Evolutionary conservation across 306 rosid genomes (phyloP).

Genomic region (Castanospermum australe): DNA sequence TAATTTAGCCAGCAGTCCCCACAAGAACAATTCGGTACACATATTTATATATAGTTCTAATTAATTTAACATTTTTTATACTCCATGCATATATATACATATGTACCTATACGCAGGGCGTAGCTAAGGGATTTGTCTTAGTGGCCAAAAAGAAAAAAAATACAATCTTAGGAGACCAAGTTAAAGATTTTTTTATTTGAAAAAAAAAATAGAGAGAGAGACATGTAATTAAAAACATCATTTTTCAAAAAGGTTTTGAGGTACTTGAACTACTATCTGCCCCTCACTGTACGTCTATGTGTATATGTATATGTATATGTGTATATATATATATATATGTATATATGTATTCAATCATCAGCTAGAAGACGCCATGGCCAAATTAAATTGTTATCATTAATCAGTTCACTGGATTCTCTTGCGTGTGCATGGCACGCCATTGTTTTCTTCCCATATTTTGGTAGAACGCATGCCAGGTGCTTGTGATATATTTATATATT

Average conservation of each 20-base stretch:
- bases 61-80: background rate
- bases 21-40: slow-evolving; percentile 24
- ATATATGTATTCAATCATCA: background rate
- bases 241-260: too few species aligned
- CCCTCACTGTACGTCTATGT: too few species aligned
- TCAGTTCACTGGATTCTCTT: slow-evolving; percentile 39
- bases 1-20: background rate
- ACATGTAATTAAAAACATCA: too few species aligned
- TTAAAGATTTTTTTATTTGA: too few species aligned
- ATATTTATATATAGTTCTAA: background rate
- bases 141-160: too few species aligned
- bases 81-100: too few species aligned
- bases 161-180: too few species aligned
- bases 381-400: slow-evolving; percentile 23
- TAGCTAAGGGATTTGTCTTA: too few species aligned
- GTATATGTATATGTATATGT: too few species aligned
- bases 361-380: background rate
- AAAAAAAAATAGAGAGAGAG: too few species aligned
- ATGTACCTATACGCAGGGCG: too few species aligned
- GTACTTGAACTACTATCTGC: too few species aligned
- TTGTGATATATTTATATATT: background rate
- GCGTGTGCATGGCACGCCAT: slow-evolving; percentile 45
- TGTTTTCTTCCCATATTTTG: slow-evolving; percentile 54
- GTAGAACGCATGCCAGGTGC: slow-evolving; percentile 36
- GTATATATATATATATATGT: background rate